Conservation (phyloP, 1,139 yeast genomes). For the Yamadazyma songkhlaensis region DNA sequence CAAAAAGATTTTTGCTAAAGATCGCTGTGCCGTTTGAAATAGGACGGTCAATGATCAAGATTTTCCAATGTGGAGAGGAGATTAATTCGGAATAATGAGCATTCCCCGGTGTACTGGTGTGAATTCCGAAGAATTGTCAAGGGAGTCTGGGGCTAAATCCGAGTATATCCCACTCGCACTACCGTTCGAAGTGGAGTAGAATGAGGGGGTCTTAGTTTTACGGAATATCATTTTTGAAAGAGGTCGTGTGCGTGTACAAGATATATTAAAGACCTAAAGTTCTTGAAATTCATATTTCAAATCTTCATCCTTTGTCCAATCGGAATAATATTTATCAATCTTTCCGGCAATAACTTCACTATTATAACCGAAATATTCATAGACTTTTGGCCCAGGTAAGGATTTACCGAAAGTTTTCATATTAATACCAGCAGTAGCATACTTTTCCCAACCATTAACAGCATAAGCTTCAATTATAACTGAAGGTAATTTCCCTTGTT, state of each 20-base stretch:
- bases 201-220: too few relatives aligned
- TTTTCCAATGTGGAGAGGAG: slow-evolving; percentile 3
- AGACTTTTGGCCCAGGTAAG: slow-evolving; percentile 26
- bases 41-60: background rate
- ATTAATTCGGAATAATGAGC: slow-evolving; percentile 1
- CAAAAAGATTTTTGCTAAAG: background rate
- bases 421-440: slow-evolving; percentile 30
- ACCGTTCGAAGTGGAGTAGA: too few relatives aligned
- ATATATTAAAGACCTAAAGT: slow-evolving; percentile 3
- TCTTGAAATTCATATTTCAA: slow-evolving; percentile 27
- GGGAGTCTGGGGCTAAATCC: too few relatives aligned
- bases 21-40: too few relatives aligned
- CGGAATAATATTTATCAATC: slow-evolving; percentile 17
- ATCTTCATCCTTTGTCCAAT: slow-evolving; percentile 18
- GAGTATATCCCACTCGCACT: too few relatives aligned
- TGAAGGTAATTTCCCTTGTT: slow-evolving; percentile 19
- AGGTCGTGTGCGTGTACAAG: too few relatives aligned
- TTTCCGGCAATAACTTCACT: slow-evolving; percentile 22
- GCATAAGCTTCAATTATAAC: slow-evolving; percentile 33
- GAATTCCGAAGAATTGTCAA: too few relatives aligned
- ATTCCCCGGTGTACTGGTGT: too few relatives aligned
- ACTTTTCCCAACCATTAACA: slow-evolving; percentile 34
- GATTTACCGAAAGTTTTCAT: slow-evolving; percentile 30
- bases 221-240: too few relatives aligned
- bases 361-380: slow-evolving; percentile 28